phyloP scores from a whole-genome alignment of 202 grass and related monocot genomes.

The Musa balbisiana region DNA sequence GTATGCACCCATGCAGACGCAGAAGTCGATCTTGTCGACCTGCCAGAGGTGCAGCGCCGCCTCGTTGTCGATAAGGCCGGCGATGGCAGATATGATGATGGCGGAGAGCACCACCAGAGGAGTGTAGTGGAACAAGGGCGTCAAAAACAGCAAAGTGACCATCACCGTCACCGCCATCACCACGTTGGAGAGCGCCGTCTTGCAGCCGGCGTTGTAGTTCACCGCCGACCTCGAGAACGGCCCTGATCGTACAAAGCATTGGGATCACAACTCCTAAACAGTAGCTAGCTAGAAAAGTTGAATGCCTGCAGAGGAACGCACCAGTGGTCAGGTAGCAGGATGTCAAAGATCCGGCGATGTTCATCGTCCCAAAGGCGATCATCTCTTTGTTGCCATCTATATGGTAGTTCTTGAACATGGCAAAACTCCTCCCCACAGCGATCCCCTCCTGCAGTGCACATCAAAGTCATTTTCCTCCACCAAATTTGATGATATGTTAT shows the following conservation, averaged over 20 bases:
- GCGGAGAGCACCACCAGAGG: conserved; percentile 14
- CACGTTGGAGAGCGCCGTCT: conserved; percentile 14
- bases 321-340: conserved; percentile 13
- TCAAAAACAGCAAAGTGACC: conserved; percentile 12
- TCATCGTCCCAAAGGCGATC: conserved; percentile 19
- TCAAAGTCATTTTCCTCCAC: too few species aligned
- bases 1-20: conserved; percentile 9
- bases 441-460: conserved; percentile 3
- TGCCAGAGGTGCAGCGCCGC: conserved; percentile 5
- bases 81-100: conserved; percentile 13
- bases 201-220: conserved; percentile 17
- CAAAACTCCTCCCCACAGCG: conserved; percentile 12
- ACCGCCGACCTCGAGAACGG: conserved; percentile 10
- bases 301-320: background rate
- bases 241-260: background rate
- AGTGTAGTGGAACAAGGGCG: conserved; percentile 19
- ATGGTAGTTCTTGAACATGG: conserved; percentile 22
- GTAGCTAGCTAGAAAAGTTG: background rate
- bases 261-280: background rate
- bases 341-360: conserved; percentile 3
- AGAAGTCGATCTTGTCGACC: conserved; percentile 16
- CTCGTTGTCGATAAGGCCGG: conserved; percentile 9
- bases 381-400: conserved; percentile 17
- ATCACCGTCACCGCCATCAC: conserved; percentile 17
- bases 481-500: too few species aligned